Conservation (phyloP, 306 rosid genomes). For the Argentina anserina region DNA sequence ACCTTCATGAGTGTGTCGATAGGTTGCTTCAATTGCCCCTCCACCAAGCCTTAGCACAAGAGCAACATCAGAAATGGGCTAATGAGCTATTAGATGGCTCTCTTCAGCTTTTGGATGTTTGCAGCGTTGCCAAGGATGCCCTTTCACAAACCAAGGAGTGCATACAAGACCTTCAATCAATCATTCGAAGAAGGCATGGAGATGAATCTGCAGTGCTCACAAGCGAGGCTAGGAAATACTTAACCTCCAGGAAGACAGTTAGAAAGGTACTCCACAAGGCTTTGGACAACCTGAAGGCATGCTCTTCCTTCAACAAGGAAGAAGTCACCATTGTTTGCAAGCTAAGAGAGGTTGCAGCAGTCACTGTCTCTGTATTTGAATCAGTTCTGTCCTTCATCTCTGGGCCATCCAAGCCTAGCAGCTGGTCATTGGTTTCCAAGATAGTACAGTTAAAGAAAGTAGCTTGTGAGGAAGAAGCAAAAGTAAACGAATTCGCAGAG, state of each 20-base stretch:
- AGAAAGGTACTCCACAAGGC: slow-evolving; percentile 27
- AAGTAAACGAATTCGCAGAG: background rate
- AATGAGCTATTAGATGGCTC: slow-evolving; percentile 37
- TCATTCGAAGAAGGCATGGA: slow-evolving; percentile 16
- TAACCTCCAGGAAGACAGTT: slow-evolving; percentile 22
- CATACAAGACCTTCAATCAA: slow-evolving; percentile 19
- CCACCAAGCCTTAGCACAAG: slow-evolving; percentile 33
- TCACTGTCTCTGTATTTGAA: slow-evolving; percentile 16
- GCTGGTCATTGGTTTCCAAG: slow-evolving; percentile 21
- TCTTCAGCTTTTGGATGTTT: slow-evolving; percentile 27
- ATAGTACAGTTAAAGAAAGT: background rate
- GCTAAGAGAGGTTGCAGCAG: slow-evolving; percentile 9
- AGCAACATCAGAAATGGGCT: slow-evolving; percentile 15
- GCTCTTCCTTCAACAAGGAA: background rate
- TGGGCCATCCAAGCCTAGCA: slow-evolving; percentile 4
- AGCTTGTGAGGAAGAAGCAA: background rate
- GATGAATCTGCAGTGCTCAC: background rate
- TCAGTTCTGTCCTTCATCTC: slow-evolving; percentile 25
- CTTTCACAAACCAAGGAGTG: slow-evolving; percentile 29
- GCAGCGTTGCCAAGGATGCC: slow-evolving; percentile 26
- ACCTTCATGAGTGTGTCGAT: slow-evolving; percentile 34
- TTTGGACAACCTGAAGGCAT: background rate
- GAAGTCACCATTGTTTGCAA: background rate
- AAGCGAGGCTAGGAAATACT: slow-evolving; percentile 25
- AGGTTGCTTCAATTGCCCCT: slow-evolving; percentile 30